phyloP scores from a whole-genome alignment of 1,284 basidiomycete genomes.

The Cutaneotrichosporon cutaneum region DNA sequence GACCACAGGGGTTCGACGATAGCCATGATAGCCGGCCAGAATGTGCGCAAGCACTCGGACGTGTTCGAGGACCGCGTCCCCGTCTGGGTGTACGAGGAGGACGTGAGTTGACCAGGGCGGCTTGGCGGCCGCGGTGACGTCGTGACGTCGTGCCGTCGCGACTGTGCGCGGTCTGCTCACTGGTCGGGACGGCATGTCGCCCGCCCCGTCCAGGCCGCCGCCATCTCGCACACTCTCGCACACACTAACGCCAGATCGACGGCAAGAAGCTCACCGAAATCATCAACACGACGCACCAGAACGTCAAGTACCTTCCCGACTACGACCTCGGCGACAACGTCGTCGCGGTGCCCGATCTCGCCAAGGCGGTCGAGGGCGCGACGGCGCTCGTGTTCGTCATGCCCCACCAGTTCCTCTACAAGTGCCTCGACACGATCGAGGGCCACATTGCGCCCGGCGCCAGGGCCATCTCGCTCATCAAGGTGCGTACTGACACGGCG shows the following conservation, averaged over 20 bases:
- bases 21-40: constrained; percentile 56
- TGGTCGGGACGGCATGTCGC: no score
- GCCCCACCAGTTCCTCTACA: constrained; percentile 57
- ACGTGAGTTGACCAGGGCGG: constrained; percentile 38
- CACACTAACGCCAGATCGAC: constrained; percentile 49
- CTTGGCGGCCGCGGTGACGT: background rate
- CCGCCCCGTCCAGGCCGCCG: no score
- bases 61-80: constrained; percentile 54
- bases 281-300: constrained; percentile 57
- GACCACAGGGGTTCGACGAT: constrained; percentile 59
- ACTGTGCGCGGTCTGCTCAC: no score
- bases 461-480: constrained; percentile 57
- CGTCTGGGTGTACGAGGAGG: constrained; percentile 59
- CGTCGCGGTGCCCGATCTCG: constrained; percentile 56
- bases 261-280: constrained; percentile 59
- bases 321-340: constrained; percentile 58
- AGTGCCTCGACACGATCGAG: constrained; percentile 51
- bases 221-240: background rate
- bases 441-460: constrained; percentile 53
- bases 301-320: constrained; percentile 56
- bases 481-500: constrained; percentile 25
- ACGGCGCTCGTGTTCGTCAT: constrained; percentile 61
- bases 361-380: constrained; percentile 57
- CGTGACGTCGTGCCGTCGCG: no score
- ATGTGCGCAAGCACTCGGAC: constrained; percentile 54